Base-by-base conservation (phyloP, 2,329 filamentous ascomycete genomes). In the Tolypocladium pustulatum region DNA sequence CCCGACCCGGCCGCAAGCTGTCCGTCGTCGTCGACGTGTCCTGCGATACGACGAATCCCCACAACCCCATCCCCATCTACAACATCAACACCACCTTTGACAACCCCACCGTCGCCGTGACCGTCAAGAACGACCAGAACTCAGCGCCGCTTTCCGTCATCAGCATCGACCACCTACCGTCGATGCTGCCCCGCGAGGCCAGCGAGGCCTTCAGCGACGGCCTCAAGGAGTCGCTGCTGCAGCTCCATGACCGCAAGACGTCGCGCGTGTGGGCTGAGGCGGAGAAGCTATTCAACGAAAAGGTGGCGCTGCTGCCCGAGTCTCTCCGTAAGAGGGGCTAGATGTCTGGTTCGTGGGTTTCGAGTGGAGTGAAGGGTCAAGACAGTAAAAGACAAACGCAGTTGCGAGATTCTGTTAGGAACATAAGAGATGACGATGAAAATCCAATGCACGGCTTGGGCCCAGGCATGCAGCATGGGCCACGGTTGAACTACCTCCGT, bases 131-230 rank as follows among this genome's bases (percentile, higher is more conserved):
- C 73, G 70, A 77, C 58, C 64, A 69, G 54, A 69, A 69, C 63
- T 76, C 77, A 57, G 81, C 84, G 0, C 81, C 82, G 9, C 75
- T 96, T 59, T 86, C 83, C 54, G 89, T 97, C 65, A 96, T 97
- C 73, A 88, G 85, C 71, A 94, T 95, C 68, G 90, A 95, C 73
- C 90, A 95, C 70, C 80, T 95, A 57, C 90, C 91, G 4, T 88
- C 85, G 57, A 82, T 97, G 64, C 79, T 97, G 41, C 90, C 93
- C 1, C 81, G 93, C 57, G 93, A 97, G 76, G 87, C 91, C 32
- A 91, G 86, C 51, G 91, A 97, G 75, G 87, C 87, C 25, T 97
- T 96, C 76, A 90, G 87, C 71, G 78, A 82, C 56, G 88, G 88
- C 54, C 78, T 97, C 64, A 77, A 96, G 67, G 90, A 91, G 25